Evolutionary conservation across 2,329 filamentous ascomycete genomes (phyloP).

Genomic region (Verruconis gallopava): DNA sequence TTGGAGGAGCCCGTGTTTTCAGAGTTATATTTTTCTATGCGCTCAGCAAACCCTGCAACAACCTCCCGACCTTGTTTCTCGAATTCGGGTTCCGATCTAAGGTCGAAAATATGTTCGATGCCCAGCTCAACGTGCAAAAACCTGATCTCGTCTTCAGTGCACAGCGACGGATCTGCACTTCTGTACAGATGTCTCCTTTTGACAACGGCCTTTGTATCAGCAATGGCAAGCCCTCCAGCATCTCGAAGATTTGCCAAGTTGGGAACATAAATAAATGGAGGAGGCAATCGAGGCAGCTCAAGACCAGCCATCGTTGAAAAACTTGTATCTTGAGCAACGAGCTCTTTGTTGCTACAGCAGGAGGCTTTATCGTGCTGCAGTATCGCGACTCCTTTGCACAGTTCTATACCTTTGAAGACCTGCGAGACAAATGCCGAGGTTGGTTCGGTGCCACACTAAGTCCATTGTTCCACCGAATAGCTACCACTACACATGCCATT

Average conservation of each 20-base stretch:
- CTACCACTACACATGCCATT: too few species aligned
- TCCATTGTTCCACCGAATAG: too few species aligned
- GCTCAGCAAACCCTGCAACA: conserved; percentile 14
- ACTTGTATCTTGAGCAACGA: too few species aligned
- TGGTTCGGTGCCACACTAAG: too few species aligned
- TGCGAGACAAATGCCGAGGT: too few species aligned
- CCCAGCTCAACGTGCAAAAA: conserved; percentile 30
- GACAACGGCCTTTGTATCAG: background rate
- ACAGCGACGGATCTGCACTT: conserved; percentile 5
- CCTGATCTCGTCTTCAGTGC: background rate
- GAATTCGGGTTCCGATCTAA: conserved; percentile 31
- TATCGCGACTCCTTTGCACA: too few species aligned
- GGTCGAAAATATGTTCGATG: conserved; percentile 55
- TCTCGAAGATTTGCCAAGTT: conserved; percentile 25
- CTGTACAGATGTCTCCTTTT: background rate
- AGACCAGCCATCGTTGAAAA: too few species aligned
- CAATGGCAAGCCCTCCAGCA: conserved; percentile 19
- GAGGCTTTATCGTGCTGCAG: too few species aligned
- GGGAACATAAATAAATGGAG: conserved; percentile 23
- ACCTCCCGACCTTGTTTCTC: conserved; percentile 19
- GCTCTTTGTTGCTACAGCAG: too few species aligned
- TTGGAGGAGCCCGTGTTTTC: background rate
- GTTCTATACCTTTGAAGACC: too few species aligned
- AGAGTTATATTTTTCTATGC: background rate
- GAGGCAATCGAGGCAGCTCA: too few species aligned